Evolutionary conservation across 257 asterid genomes (phyloP), one percentile per base, ranked within the genome.

Genomic region (Avicennia marina): DNA sequence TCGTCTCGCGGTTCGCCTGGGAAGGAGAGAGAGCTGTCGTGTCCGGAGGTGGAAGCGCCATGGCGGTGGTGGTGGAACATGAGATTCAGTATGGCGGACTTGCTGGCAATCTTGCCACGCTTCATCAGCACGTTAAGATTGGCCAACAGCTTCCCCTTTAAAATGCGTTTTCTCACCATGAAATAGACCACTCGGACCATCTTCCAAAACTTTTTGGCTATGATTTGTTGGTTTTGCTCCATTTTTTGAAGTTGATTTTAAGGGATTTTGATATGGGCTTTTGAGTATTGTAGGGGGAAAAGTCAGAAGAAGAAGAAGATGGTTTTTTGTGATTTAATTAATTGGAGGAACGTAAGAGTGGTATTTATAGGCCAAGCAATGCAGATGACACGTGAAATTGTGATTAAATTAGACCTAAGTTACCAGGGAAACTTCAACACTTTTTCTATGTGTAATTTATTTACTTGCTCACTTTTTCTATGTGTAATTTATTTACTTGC

Each of bases 31-130:
- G 60, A 1, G 44, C 22, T n/a, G n/a, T n/a, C n/a, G n/a, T 18
- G 15, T 39, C 46, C 19, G 71, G 46, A 50, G 50, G 73, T 50
- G 27, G 58, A 29, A 2, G 7, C 33, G 33, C 5, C 41, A 11
- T 10, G 12, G 41, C 12, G 20, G 67, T 58, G 26, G 65, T 80
- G 94, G 85, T 90, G 89, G 77, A 73, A 65, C 65, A 80, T 77
- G 77, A 87, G 85, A 48, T 74, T 82, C 10, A 87, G 90, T 2
- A 87, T 32, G 18, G 89, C 91, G 6, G 82, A 80, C 46, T 90
- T 87, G 0, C 98, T 86, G 56, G 94, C 95, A 19, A 87, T 68
- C 50, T 90, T 90, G 68, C 95, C 84, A n/a, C 95, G 87, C 53
- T 87, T 87, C 78, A 87, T 57, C 71, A 90, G 44, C 68, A 78